Evolutionary conservation across 106 monocot genomes (phyloP).

Genomic region (Gastrodia elata): DNA sequence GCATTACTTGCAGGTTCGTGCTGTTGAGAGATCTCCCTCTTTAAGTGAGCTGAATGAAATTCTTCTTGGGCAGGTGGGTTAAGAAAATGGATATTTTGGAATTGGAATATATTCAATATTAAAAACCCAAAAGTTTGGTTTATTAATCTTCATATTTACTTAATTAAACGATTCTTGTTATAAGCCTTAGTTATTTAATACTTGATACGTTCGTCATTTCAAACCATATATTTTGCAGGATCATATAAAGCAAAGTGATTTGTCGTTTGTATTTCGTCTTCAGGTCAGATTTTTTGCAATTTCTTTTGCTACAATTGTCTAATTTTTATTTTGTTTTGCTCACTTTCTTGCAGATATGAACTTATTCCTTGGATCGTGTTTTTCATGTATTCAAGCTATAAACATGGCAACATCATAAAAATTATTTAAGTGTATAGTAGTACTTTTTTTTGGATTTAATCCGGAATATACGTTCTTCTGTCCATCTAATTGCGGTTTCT

Average conservation of each 20-base stretch:
- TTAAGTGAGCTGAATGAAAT: conserved; percentile 97
- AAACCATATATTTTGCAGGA: conserved; percentile 41
- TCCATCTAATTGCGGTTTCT: neutral
- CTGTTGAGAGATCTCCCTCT: conserved; percentile 92
- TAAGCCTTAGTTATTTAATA: neutral
- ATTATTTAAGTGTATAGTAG: neutral
- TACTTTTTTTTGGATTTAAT: neutral
- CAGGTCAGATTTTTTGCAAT: conserved; percentile 44
- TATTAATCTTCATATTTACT: neutral
- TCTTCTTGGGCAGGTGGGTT: conserved; percentile 83
- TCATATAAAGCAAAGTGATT: conserved; percentile 77
- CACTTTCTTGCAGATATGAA: neutral
- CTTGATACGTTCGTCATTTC: neutral
- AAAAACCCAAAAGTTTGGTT: neutral
- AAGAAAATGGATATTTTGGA: neutral
- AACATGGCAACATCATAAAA: neutral
- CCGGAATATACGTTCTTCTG: neutral
- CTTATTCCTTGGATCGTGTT: neutral
- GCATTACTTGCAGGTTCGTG: conserved; percentile 52
- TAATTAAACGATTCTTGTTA: neutral
- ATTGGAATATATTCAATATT: neutral
- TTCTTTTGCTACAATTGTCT: conserved; percentile 4
- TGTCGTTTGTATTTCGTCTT: conserved; percentile 97
- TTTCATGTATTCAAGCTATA: neutral
- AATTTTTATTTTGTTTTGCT: conserved; percentile 1